Evolutionary conservation across 2,329 filamentous ascomycete species (phyloP), one percentile per base, ranked within the genome.

Genomic region (Claviceps capensis): DNA sequence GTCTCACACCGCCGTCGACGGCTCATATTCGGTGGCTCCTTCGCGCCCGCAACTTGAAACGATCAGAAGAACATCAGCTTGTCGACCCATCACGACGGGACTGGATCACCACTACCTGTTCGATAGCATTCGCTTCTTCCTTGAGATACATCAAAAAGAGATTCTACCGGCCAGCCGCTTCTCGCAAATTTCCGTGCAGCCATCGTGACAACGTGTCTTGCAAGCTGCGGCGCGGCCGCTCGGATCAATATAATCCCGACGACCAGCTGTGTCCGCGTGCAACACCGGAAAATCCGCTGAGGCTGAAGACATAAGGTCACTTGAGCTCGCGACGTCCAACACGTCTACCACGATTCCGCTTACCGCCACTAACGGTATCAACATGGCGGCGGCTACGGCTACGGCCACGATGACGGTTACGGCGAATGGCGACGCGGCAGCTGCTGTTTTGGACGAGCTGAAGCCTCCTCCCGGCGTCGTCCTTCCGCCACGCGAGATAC

Each of bases 401-500:
- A 49, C 26, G 26, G 45, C 48, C 46, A 66, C 65, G 63, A 59
- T 63, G 52, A 56, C 63, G 52, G 63, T 65, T 59, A 62, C 65
- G 57, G 68, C 72, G 57, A 79, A 80, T 61, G 76, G 75, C 59
- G 76, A 79, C 65, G 66, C 73, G 57, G 68, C 72, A 57, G 68
- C 72, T 42, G 70, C 72, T 42, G 67, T 67, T 47, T 73, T 83
- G 52, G 80, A 89, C 56, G 78, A 82, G 56, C 79, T 82, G 65
- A 91, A 89, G 67, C 82, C 88, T 37, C 91, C 91, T 3, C 72
- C 83, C 53, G 88, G 89, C 56, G 78, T 95, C 57, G 86, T 96
- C 52, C 78, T 96, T 51, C 93, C 93, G 22, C 93, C 93, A 11
- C 91, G 83, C 65, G 86, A 90, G 64, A 89, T 96, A 62, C 83